Base-by-base conservation (phyloP, 768 basidiomycete species). In the Tricholoma bakamatsutake region DNA sequence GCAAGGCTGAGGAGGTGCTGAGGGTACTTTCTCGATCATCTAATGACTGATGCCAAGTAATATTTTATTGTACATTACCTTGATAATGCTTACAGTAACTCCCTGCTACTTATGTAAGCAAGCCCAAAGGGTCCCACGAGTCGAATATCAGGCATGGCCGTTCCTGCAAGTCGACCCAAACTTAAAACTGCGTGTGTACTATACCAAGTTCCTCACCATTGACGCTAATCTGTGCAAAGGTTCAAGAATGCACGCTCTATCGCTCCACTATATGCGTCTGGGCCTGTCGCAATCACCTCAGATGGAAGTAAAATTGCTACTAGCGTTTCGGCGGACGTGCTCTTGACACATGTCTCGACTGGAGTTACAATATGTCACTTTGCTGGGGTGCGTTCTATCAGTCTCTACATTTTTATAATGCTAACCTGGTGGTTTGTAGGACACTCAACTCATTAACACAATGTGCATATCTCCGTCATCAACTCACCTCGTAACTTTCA, bases 241-340 rank as follows among this genome's bases (percentile, higher is more conserved):
- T 93, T 89, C 71, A 88, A 87, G 70, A 90, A 89, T 69, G 76
- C 70, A 17, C 79, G 86, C 52, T 76, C 81, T 11, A 85, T 93
- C 52, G 80, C 79, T 35, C 93, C 95, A 3, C 72, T 96, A 43
- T 90, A 97, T 66, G 98, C 96, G 1, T 83, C 83, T 39, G 97
- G 97, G 30, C 89, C 93, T 13, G 84, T 94, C 27, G 83, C 89
- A 10, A 75, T 91, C 48, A 85, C 91, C 4, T 69, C 73, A 46
- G 91, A 98, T 74, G 94, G 91, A 48, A 76, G 73, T 53, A 85
- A 78, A 71, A 77, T 98, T 31, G 80, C 93, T 51, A 93, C 93
- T 35, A 94, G 93, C 60, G 82, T 98, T 11, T 87, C 82, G 43
- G 93, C 95, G 64, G 86, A 93, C 57, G 85, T 90, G 5, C 66